phyloP scores from a whole-genome alignment of 2,329 filamentous ascomycete genomes.

The Periconia sp. region DNA sequence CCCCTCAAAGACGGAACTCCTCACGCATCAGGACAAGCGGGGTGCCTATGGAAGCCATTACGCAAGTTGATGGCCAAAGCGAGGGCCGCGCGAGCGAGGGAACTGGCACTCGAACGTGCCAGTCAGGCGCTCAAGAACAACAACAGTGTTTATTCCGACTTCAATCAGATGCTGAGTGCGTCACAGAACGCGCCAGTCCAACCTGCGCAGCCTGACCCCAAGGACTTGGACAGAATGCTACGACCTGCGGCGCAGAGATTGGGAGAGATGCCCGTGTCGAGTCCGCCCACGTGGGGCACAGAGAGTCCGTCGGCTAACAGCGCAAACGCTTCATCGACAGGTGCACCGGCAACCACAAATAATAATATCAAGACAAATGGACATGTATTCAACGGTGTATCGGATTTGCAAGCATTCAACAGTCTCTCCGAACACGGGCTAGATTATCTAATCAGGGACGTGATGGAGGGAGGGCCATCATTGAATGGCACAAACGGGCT shows the following conservation, averaged over 20 bases:
- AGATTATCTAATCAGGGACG: slow-evolving; percentile 30
- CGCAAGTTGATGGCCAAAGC: slow-evolving; percentile 63
- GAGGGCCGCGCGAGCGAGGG: slow-evolving; percentile 54
- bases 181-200: slow-evolving; percentile 6
- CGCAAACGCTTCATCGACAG: slow-evolving; percentile 8
- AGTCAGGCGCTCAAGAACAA: slow-evolving; percentile 27
- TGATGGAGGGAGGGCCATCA: slow-evolving; percentile 22
- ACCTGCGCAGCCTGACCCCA: slow-evolving; percentile 22
- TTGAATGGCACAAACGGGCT: slow-evolving; percentile 4
- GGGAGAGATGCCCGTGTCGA: slow-evolving; percentile 24
- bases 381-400: neutral
- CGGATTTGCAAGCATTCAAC: slow-evolving; percentile 13
- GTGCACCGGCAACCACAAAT: neutral
- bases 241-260: slow-evolving; percentile 28
- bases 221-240: slow-evolving; percentile 31
- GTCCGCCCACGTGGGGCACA: slow-evolving; percentile 23
- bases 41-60: slow-evolving; percentile 66
- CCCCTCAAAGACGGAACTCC: slow-evolving; percentile 26
- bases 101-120: slow-evolving; percentile 46
- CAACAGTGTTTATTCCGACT: slow-evolving; percentile 16
- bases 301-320: neutral
- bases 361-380: neutral
- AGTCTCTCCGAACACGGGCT: slow-evolving; percentile 24
- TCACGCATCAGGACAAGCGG: slow-evolving; percentile 39
- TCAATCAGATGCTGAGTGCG: slow-evolving; percentile 13